Percentiles rank a stretch among this genome's conserved stretches.
These are phyloP conservation scores for Dictyostelium firmibasis DNA, from an alignment of 78 protist genomes.

Conservation along the genomic window DNA sequence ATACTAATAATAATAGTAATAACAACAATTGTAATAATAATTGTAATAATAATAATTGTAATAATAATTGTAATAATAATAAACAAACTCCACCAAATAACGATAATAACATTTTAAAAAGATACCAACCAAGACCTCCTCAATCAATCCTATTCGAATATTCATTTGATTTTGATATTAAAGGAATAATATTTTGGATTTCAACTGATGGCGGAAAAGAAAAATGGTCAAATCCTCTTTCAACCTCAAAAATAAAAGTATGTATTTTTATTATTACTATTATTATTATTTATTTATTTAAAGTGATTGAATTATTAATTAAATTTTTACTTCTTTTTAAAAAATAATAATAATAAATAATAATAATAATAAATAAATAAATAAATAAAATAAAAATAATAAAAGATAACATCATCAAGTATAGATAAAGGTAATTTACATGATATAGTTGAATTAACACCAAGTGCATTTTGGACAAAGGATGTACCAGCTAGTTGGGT, in stretches of 20 bases:
- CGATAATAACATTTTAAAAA: background rate
- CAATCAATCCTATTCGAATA: conserved; percentile 73
- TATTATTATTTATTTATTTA: background rate
- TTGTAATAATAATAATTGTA: background rate
- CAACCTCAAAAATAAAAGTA: conserved; percentile 31
- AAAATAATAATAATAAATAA: no score
- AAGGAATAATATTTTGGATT: conserved; percentile 73
- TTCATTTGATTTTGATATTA: conserved; percentile 71
- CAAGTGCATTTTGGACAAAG: conserved; percentile 86
- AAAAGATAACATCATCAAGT: conserved; percentile 24
- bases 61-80: background rate
- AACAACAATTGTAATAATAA: background rate
- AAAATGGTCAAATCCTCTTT: conserved; percentile 53
- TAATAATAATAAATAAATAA: no score
- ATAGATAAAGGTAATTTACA: conserved; percentile 50
- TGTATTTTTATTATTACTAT: background rate
- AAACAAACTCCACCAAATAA: background rate
- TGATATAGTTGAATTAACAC: conserved; percentile 47
- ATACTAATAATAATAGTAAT: background rate
- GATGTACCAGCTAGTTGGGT: conserved; percentile 91
- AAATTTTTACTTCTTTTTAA: no score
- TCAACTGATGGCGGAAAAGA: conserved; percentile 53
- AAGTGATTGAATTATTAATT: background rate
- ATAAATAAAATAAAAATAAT: background rate
- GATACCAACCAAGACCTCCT: conserved; percentile 64